Base-by-base conservation (phyloP, 2,329 filamentous ascomycete species). In the Talaromyces sp. region DNA sequence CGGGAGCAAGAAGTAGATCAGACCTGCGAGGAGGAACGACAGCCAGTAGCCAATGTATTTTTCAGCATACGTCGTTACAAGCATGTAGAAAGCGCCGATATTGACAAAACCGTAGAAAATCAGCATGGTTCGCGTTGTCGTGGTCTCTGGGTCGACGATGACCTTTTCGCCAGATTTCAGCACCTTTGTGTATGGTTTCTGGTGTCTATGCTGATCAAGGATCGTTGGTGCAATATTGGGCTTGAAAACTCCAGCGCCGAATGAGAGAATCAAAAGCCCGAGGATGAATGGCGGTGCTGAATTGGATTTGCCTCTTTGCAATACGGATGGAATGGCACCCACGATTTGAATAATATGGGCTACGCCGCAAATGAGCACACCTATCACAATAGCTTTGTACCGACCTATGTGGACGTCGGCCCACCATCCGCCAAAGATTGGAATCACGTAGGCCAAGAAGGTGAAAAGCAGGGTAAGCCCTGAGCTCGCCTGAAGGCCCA, bases 51-150 rank as follows among this genome's bases (percentile, higher is more conserved):
- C 88, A 55, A 90, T 82, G 63, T 89, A 90, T 70, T 88, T 88
- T 74, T 91, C 89, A 1, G 88, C 85, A 68, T 89, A 91, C 38
- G 85, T 86, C 85, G 88, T 90, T 67, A 77, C 78, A 59, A 88
- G 80, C 52, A 81, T 85, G 51, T 80, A 67, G 50, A 87, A 75
- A 27, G 85, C 83, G 32, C 88, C 88, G 17, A 88, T 70, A 72
- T 91, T 91, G 69, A 91, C 89, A 73, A 85, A 87, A 71, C 82
- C 80, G 74, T 90, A 90, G 77, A 90, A 90, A 68, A 89, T 83
- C 84, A 85, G 80, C 70, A 86, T 89, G 57, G 90, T 84, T 19
- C 55, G 31, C 7, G 83, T 83, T 64, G 88, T 81, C 53, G 88
- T 91, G 57, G 87, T 80, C 57, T 85, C 83, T 0, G 87, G 88